Percentiles rank a stretch among this genome's conserved stretches.
phyloP scores from a whole-genome alignment of 345 rosid species.

The Triadica sebifera region DNA sequence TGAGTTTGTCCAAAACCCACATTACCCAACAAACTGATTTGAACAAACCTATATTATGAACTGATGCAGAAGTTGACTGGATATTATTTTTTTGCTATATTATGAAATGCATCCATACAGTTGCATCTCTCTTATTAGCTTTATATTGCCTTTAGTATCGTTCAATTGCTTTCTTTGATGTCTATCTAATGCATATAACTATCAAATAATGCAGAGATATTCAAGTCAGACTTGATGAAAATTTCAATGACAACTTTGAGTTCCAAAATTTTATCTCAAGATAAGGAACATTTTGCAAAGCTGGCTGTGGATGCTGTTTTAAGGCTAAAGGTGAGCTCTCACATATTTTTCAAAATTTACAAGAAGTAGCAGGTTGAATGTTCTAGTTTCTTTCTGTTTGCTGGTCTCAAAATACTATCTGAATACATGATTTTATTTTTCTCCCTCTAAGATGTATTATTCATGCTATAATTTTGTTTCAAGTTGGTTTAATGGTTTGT shows the following conservation, averaged over 20 bases:
- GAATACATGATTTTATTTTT: not conserved
- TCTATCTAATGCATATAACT: constrained; percentile 11
- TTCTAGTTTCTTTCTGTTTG: not conserved
- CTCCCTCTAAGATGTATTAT: not conserved
- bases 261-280: constrained; percentile 91
- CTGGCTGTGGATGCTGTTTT: constrained; percentile 93
- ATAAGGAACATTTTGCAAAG: constrained; percentile 83
- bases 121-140: not conserved
- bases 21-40: no score
- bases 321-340: constrained; percentile 65
- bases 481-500: not conserved
- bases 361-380: no score
- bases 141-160: not conserved
- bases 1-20: no score
- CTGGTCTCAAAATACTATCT: not conserved
- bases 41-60: not conserved
- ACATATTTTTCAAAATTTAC: not conserved
- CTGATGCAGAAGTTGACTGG: not conserved
- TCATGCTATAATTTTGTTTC: not conserved
- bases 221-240: constrained; percentile 78
- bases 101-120: not conserved
- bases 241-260: constrained; percentile 92
- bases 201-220: constrained; percentile 64
- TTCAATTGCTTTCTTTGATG: not conserved
- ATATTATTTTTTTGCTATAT: not conserved